A percentile compares a stretch with the other conserved stretches of the same genome.
Evolutionary conservation across 768 basidiomycete species (phyloP).

Genomic region (Russula sp.): DNA sequence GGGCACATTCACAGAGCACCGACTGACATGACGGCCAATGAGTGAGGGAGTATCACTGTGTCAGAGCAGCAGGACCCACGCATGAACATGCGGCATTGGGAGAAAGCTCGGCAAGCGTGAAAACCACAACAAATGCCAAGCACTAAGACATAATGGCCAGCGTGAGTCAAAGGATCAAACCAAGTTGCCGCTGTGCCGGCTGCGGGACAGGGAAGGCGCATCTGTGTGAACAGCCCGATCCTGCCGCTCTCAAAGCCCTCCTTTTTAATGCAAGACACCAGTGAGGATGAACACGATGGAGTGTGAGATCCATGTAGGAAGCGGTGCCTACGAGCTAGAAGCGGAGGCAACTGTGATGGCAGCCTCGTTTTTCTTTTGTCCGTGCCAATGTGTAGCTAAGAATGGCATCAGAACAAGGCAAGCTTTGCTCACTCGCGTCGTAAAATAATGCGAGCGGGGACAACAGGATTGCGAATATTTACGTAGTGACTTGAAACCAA

Average conservation of each 20-base stretch:
- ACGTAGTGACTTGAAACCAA: neutral
- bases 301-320: neutral
- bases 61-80: neutral
- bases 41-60: neutral
- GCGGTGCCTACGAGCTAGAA: neutral
- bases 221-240: neutral
- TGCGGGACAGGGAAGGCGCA: neutral
- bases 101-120: neutral
- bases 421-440: constrained; percentile 1
- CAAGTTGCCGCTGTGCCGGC: neutral
- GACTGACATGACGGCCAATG: neutral
- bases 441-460: neutral
- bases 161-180: neutral
- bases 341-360: neutral
- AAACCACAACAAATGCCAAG: neutral
- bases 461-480: neutral
- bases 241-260: too few species aligned
- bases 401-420: neutral
- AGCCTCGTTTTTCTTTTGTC: neutral
- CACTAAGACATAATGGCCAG: neutral
- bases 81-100: too few species aligned
- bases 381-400: neutral
- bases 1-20: neutral
- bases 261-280: neutral
- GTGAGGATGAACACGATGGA: neutral